Base-by-base conservation (phyloP, 345 rosid species). In the Eucalyptus polyanthemos region DNA sequence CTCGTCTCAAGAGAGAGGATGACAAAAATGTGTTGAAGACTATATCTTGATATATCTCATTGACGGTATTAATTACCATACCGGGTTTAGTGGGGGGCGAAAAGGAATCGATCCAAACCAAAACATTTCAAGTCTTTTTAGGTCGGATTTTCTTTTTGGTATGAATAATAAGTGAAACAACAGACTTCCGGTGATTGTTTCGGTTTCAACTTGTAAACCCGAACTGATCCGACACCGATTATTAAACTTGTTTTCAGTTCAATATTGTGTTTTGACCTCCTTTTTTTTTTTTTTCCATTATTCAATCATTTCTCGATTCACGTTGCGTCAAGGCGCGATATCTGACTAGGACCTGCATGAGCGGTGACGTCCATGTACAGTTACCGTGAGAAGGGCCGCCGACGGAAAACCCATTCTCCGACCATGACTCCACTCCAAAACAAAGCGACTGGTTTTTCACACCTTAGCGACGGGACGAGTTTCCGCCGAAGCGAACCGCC, bases 391-490 rank as follows among this genome's bases (percentile, higher is more conserved):
- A 67, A 67, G 13, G 24, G 44, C 44, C 7, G 42, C 31, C 7
- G 24, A 69, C 6, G 31, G 80, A 34, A 9, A 17, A 34, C 80
- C 21, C 80, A 17, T 34, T 69, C 80, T 34, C 24, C 13, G 44
- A 17, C 80, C 80, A 67, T 15, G 25, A 19, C 67, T 67, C 50
- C 45, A 34, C 11, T 67, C 72, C 58, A 85, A 62, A 27, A 31
- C 80, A 76, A 50, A 88, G 15, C 40, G 72, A 31, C 24, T 5
- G 49, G 37, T 29, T 87, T 58, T 34, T 31, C 89, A 72, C 85
- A 95, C 99, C 95, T 93, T 95, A 62, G 92, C 93, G 91, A 95
- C 95, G 13, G 98, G 99, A 90, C 95, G 99, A 90, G 88, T 93
- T 93, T 94, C 97, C 16, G 94, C 86, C 6, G 92, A 90, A 87